Percentiles rank a stretch among this genome's conserved stretches.
Evolutionary conservation across 345 rosid species (phyloP).

Genomic region (Aquilaria sinensis): DNA sequence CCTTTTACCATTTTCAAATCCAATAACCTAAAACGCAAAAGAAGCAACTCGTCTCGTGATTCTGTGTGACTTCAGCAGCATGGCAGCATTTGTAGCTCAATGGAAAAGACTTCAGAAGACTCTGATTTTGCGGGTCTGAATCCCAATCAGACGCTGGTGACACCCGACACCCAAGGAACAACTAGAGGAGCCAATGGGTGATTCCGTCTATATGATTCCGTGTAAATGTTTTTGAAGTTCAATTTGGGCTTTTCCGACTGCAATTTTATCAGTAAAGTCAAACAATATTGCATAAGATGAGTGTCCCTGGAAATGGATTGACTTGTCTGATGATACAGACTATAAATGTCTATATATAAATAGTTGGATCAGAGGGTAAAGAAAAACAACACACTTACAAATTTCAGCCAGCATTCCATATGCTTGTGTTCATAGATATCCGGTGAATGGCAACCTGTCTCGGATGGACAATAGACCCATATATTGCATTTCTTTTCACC

Average conservation of each 20-base stretch:
- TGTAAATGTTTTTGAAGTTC: conserved; percentile 71
- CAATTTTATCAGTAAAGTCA: conserved; percentile 20
- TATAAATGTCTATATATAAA: neutral
- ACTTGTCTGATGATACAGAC: neutral
- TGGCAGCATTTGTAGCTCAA: no score
- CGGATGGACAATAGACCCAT: conserved; percentile 97
- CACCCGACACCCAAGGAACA: conserved; percentile 97
- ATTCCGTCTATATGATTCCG: conserved; percentile 64
- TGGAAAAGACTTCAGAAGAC: no score
- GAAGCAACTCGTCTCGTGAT: no score
- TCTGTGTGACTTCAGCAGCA: no score
- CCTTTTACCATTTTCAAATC: no score
- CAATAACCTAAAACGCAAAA: no score
- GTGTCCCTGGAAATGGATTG: no score
- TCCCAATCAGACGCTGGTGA: conserved; percentile 37
- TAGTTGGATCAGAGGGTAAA: neutral
- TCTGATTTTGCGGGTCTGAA: no score
- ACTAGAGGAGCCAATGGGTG: conserved; percentile 79
- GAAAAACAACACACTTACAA: conserved; percentile 37
- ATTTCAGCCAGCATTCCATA: conserved; percentile 96
- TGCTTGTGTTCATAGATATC: conserved; percentile 84
- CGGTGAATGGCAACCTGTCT: conserved; percentile 80
- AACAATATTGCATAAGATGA: conserved; percentile 5
- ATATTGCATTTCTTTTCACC: conserved; percentile 84
- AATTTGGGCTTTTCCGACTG: conserved; percentile 78